Base-by-base conservation (phyloP, 1,284 basidiomycete genomes). In the Sphagnurus paluster region DNA sequence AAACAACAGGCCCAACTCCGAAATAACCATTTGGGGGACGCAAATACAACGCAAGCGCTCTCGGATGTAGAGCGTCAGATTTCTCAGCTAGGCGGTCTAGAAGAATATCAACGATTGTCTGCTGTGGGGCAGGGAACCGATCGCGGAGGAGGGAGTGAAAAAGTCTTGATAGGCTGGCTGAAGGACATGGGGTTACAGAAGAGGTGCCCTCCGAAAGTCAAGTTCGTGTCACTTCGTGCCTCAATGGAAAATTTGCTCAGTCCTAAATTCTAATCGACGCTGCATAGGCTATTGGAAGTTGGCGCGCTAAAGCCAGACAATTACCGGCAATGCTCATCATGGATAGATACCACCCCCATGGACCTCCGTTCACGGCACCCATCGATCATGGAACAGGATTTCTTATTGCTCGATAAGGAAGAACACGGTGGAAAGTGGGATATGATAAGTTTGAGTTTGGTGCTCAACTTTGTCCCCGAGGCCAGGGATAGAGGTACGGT, bases 381-480 rank as follows among this genome's bases (percentile, higher is more conserved):
- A 0, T 64, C 71, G 17, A 94, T 95, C 23, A 24, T 70, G 6
- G 82, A 93, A 61, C 90, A 93, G 62, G 90, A 95, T 61, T 94
- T 94, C 56, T 64, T 94, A 37, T 61, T 75, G 17, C 71, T 90
- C 67, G 72, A 82, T 50, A 60, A 66, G 47, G 61, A 57, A 1
- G 64, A 75, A 46, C 68, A 84, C 54, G 59, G 64, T 1, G 69
- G 64, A 44, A 72, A 70, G 54, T 94, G 90, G 83, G 86, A 91
- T 57, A 57, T 84, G 16, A 77, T 94, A 48, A 92, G 89, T 61
- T 77, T 93, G 23, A 93, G 90, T 58, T 68, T 95, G 23, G 92
- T 95, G 3, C 65, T 95, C 2, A 95, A 95, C 59, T 95, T 93
- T 61, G 89, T 92, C 0, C 84, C 88, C n/a, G 77, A 83, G 24